These are phyloP conservation scores for Tilletia setariae DNA, from an alignment of 1,284 basidiomycete species.

Conservation along the genomic window DNA sequence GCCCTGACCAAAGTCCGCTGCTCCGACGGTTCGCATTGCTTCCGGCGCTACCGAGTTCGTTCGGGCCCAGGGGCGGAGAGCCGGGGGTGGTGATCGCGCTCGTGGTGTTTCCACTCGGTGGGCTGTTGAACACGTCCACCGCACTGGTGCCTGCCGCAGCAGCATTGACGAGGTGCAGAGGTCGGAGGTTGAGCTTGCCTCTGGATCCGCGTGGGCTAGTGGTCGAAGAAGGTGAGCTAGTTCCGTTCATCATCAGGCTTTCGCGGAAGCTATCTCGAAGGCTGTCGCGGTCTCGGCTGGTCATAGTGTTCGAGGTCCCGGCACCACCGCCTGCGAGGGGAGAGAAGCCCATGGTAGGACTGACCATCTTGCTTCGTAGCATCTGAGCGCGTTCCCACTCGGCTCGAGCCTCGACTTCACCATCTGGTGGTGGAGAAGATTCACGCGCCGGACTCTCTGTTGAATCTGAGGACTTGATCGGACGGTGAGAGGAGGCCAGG, in stretches of 20 bases:
- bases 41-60: neutral
- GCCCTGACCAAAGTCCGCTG: conserved; percentile 5
- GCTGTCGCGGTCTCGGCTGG: conserved; percentile 6
- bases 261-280: conserved; percentile 11
- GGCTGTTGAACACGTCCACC: neutral
- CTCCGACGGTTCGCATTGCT: neutral
- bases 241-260: conserved; percentile 12
- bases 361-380: conserved; percentile 18
- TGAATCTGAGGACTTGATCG: neutral
- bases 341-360: conserved; percentile 11
- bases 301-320: neutral
- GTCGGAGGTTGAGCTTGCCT: conserved; percentile 9
- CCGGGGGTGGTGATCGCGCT: neutral
- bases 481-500: conserved; percentile 5
- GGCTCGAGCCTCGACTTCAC: conserved; percentile 48
- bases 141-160: conserved; percentile 7
- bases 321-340: neutral
- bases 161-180: conserved; percentile 13
- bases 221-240: neutral
- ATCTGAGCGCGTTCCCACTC: conserved; percentile 49
- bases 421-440: conserved; percentile 47
- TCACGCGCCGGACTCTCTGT: conserved; percentile 33
- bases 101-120: neutral
- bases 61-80: neutral
- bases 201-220: conserved; percentile 2